Percentiles rank a stretch among this genome's conserved stretches.
Evolutionary conservation across 257 asterid genomes (phyloP).

Genomic region (Solanum peruvianum): DNA sequence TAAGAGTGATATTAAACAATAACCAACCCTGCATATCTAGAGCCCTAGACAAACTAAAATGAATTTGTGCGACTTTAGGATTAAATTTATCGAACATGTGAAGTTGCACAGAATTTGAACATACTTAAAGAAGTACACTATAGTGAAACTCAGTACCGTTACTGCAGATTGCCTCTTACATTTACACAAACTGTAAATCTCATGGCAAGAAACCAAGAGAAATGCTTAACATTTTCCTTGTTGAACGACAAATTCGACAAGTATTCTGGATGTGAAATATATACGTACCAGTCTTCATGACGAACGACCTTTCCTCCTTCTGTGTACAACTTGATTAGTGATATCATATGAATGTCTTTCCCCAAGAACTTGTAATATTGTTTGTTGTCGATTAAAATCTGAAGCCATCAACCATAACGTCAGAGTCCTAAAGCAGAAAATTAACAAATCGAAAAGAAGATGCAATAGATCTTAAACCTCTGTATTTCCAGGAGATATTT

Average conservation of each 20-base stretch:
- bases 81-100: neutral
- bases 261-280: neutral
- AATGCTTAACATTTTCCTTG: too few species aligned
- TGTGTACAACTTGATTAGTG: slow-evolving; percentile 59
- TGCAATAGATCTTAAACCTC: slow-evolving; percentile 35
- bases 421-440: neutral
- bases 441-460: neutral
- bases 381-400: slow-evolving; percentile 74
- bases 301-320: slow-evolving; percentile 74
- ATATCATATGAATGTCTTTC: slow-evolving; percentile 58
- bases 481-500: slow-evolving; percentile 49
- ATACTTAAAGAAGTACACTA: neutral
- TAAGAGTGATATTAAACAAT: neutral
- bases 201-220: too few species aligned
- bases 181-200: too few species aligned
- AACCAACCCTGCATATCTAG: neutral
- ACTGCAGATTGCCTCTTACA: neutral
- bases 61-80: neutral
- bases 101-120: neutral
- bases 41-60: too few species aligned
- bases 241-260: neutral
- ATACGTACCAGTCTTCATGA: slow-evolving; percentile 71
- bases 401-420: slow-evolving; percentile 1
- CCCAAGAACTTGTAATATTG: slow-evolving; percentile 78
- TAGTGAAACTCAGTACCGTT: neutral